These are phyloP conservation scores for Fusarium domesticum DNA, from an alignment of 2,329 filamentous ascomycete genomes.

Conservation along the genomic window DNA sequence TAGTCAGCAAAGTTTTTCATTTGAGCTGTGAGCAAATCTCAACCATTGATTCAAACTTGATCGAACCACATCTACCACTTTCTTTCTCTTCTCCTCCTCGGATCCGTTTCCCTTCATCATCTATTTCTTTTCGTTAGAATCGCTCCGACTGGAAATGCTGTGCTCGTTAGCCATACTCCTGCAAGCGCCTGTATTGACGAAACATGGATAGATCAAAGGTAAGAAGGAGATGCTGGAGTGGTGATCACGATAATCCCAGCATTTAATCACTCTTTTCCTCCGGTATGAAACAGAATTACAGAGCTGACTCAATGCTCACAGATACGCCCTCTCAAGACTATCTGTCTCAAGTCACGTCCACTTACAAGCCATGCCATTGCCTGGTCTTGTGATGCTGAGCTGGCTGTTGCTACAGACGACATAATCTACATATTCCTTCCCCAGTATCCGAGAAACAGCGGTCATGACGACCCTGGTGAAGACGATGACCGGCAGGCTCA, in stretches of 20 bases:
- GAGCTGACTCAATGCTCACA: constrained; percentile 14
- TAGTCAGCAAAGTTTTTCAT: constrained; percentile 23
- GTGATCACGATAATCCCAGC: no score
- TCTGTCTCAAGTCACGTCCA: constrained; percentile 43
- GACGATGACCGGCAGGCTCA: constrained; percentile 32
- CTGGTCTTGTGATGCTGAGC: constrained; percentile 57
- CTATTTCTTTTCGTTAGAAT: neutral
- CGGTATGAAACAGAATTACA: no score
- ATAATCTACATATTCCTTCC: constrained; percentile 51
- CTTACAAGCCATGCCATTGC: constrained; percentile 42
- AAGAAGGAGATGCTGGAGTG: constrained; percentile 1
- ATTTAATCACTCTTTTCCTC: no score
- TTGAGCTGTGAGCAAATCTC: constrained; percentile 13
- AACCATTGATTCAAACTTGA: constrained; percentile 1
- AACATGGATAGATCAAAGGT: constrained; percentile 30
- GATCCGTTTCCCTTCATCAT: neutral
- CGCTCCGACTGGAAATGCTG: neutral
- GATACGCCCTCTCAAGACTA: constrained; percentile 47
- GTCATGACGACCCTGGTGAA: constrained; percentile 28
- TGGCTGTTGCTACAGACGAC: constrained; percentile 56
- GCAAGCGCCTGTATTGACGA: neutral
- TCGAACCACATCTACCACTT: neutral
- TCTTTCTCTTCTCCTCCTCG: neutral
- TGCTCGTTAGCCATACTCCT: neutral
- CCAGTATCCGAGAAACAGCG: constrained; percentile 35